Evolutionary conservation across 192 early-diverging fungal genomes (phyloP).

Genomic region (Mortierella alpina): DNA sequence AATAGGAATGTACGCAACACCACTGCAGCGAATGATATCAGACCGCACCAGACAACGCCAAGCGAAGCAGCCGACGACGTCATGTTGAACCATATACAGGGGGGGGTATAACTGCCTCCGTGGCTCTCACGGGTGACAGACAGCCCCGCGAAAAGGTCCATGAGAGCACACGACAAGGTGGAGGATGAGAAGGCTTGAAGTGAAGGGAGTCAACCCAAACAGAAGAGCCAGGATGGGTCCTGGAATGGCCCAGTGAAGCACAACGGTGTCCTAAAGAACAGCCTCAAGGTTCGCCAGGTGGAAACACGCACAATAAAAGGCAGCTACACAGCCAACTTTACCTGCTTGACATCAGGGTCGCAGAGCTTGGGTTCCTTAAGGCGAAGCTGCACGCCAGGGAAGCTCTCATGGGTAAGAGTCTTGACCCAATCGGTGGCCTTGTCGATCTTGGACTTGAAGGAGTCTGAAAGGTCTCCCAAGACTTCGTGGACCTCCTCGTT

Average conservation of each 20-base stretch:
- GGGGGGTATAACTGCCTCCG: too few relatives aligned
- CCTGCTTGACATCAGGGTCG: constrained; percentile 88
- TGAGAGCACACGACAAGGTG: too few relatives aligned
- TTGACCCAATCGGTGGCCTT: constrained; percentile 51
- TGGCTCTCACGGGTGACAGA: too few relatives aligned
- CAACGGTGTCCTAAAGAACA: too few relatives aligned
- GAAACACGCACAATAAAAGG: background rate
- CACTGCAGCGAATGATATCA: background rate
- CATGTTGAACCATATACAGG: too few relatives aligned
- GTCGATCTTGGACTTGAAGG: constrained; percentile 35
- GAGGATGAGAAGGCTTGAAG: too few relatives aligned
- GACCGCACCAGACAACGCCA: background rate
- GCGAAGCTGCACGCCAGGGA: constrained; percentile 80
- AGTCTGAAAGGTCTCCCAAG: constrained; percentile 46
- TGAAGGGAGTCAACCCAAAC: too few relatives aligned
- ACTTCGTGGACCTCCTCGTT: constrained; percentile 51
- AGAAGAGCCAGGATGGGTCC: too few relatives aligned
- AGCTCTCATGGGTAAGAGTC: constrained; percentile 65
- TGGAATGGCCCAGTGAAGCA: too few relatives aligned
- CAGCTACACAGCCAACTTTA: constrained; percentile 24
- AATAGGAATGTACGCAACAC: background rate
- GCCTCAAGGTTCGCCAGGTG: background rate
- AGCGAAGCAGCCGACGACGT: too few relatives aligned
- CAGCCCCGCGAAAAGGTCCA: too few relatives aligned
- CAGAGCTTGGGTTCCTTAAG: constrained; percentile 85